A percentile compares a stretch with the other conserved stretches of the same genome.
Conservation (phyloP, 345 rosid species). For the Corymbia maculata region DNA sequence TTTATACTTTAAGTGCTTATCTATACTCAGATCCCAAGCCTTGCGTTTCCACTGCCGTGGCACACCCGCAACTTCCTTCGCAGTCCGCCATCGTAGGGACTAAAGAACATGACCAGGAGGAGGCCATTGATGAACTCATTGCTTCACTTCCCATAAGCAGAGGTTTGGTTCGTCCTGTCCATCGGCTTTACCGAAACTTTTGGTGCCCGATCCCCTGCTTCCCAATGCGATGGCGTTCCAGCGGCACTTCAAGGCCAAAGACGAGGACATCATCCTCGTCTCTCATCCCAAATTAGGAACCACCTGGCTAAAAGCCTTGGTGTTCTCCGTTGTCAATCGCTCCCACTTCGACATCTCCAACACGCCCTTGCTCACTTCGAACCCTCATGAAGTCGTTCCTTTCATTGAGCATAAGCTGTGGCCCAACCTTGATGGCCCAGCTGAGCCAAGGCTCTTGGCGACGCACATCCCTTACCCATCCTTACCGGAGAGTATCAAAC, state of each 20-base stretch:
- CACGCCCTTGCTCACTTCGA: background rate
- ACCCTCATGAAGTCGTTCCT: background rate
- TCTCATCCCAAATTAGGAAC: conserved; percentile 19
- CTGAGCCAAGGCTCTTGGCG: background rate
- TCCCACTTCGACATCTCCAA: background rate
- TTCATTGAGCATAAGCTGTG: background rate
- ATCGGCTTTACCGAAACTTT: background rate
- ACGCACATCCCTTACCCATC: background rate
- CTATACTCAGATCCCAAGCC: background rate
- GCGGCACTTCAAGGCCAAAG: conserved; percentile 5
- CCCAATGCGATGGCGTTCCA: background rate
- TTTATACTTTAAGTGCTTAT: background rate
- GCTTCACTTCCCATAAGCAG: background rate
- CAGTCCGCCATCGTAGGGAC: background rate
- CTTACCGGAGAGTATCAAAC: background rate
- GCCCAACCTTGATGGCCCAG: background rate
- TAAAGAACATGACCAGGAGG: background rate
- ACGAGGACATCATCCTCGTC: conserved; percentile 7
- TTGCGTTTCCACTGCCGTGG: background rate
- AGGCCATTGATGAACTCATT: background rate
- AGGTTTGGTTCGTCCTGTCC: background rate
- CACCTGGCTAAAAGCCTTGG: conserved; percentile 22
- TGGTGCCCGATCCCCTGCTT: background rate
- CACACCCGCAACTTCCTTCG: background rate
- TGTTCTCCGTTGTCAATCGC: background rate